phyloP scores from a whole-genome alignment of 1,139 yeast species.

The Pichia sp. region DNA sequence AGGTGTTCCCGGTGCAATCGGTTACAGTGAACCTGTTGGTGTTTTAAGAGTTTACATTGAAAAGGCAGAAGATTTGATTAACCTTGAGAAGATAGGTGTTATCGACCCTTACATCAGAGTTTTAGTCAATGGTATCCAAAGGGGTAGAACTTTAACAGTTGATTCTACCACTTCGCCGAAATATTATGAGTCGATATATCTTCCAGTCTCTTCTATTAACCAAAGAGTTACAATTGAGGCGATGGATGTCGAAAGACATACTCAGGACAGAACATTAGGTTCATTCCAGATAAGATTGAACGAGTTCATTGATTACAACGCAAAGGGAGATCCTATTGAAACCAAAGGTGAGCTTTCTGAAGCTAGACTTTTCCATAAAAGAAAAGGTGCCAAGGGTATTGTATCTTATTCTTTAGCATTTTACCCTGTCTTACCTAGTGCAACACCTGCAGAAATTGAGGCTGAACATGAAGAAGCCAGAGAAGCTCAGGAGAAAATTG shows the following conservation, averaged over 20 bases:
- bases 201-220: slow-evolving; percentile 76
- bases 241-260: slow-evolving; percentile 79
- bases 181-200: slow-evolving; percentile 80
- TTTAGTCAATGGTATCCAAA: slow-evolving; percentile 69
- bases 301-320: slow-evolving; percentile 65
- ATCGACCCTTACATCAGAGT: slow-evolving; percentile 89
- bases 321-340: slow-evolving; percentile 61
- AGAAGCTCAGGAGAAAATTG: slow-evolving; percentile 15
- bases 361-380: slow-evolving; percentile 58
- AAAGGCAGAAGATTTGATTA: slow-evolving; percentile 69
- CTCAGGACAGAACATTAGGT: slow-evolving; percentile 84
- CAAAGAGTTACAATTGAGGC: slow-evolving; percentile 82
- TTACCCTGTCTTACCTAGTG: slow-evolving; percentile 75
- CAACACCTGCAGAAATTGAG: slow-evolving; percentile 66
- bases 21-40: slow-evolving; percentile 91
- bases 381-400: slow-evolving; percentile 76
- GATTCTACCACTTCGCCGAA: slow-evolving; percentile 72
- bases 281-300: slow-evolving; percentile 66
- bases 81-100: slow-evolving; percentile 83
- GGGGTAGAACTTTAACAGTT: slow-evolving; percentile 71
- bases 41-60: slow-evolving; percentile 72
- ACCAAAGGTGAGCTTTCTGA: slow-evolving; percentile 54
- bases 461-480: slow-evolving; percentile 43
- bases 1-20: slow-evolving; percentile 58
- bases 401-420: slow-evolving; percentile 71